Conservation (phyloP, 208 protist species). For the Zelonia costaricensis region DNA sequence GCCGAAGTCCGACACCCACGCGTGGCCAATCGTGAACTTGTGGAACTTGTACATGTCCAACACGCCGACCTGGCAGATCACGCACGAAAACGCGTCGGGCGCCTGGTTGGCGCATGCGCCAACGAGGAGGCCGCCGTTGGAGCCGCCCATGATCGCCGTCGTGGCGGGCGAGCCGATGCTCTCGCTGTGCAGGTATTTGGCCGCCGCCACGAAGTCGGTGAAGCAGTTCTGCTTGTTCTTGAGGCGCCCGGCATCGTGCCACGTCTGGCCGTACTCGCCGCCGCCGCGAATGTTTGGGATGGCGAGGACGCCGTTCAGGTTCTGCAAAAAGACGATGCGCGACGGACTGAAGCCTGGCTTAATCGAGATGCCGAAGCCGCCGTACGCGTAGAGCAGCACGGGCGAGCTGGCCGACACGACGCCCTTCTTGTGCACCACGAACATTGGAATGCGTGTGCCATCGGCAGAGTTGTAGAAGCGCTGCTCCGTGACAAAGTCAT, state of each 20-base stretch:
- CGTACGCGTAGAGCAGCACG: slow-evolving; percentile 94
- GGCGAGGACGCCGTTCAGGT: slow-evolving; percentile 85
- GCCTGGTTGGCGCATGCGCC: slow-evolving; percentile 89
- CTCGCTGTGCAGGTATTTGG: slow-evolving; percentile 73
- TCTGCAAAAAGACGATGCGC: slow-evolving; percentile 76
- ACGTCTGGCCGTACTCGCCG: slow-evolving; percentile 93
- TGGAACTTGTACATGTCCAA: slow-evolving; percentile 96
- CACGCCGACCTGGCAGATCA: slow-evolving; percentile 91
- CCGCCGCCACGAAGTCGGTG: slow-evolving; percentile 82
- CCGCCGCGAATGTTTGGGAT: slow-evolving; percentile 96
- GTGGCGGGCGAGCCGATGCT: slow-evolving; percentile 80
- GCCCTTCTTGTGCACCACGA: slow-evolving; percentile 88
- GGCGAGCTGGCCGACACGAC: slow-evolving; percentile 63
- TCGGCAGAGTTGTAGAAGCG: slow-evolving; percentile 89
- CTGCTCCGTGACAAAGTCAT: slow-evolving; percentile 87
- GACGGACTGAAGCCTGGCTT: slow-evolving; percentile 78
- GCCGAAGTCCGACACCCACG: slow-evolving; percentile 94
- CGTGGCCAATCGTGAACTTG: slow-evolving; percentile 95
- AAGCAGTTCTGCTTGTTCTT: slow-evolving; percentile 92
- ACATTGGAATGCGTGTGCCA: slow-evolving; percentile 95
- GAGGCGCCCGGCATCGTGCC: slow-evolving; percentile 91
- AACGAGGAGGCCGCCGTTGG: slow-evolving; percentile 95
- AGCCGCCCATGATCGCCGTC: slow-evolving; percentile 92
- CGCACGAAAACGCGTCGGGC: slow-evolving; percentile 82
- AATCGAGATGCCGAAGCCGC: slow-evolving; percentile 93